Evolutionary conservation across 1,139 yeast species (phyloP).

Genomic region (Taphrina communis): DNA sequence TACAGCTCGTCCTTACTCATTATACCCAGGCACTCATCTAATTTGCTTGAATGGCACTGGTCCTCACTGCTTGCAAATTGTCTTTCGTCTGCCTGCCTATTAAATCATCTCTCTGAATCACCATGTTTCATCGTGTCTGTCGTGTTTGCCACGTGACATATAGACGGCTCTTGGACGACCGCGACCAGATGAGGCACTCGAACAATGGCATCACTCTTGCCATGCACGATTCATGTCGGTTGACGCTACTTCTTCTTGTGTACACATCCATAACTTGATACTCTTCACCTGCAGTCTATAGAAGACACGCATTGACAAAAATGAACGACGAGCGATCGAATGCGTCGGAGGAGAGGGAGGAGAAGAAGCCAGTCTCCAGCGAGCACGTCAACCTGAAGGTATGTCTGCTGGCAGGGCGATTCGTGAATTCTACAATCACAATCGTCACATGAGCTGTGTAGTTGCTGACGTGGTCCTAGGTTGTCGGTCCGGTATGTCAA

Average conservation of each 20-base stretch:
- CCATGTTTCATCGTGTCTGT: neutral
- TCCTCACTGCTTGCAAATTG: neutral
- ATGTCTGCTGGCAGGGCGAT: neutral
- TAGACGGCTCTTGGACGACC: neutral
- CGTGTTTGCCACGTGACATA: neutral
- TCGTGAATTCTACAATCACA: too few species aligned
- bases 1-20: neutral
- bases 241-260: too few species aligned
- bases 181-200: too few species aligned
- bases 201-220: too few species aligned
- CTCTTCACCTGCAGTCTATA: too few species aligned
- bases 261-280: too few species aligned
- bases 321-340: constrained; percentile 16
- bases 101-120: neutral
- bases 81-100: too few species aligned
- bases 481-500: constrained; percentile 28
- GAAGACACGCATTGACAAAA: neutral
- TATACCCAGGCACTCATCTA: too few species aligned
- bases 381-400: constrained; percentile 40
- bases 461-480: constrained; percentile 13
- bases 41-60: too few species aligned
- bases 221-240: too few species aligned
- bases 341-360: constrained; percentile 34
- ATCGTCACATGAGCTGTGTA: neutral
- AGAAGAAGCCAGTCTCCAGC: constrained; percentile 37